A percentile compares a stretch with the other conserved stretches of the same genome.
Conservation (phyloP, 768 basidiomycete genomes). For the Holtermanniella nyarrowii region DNA sequence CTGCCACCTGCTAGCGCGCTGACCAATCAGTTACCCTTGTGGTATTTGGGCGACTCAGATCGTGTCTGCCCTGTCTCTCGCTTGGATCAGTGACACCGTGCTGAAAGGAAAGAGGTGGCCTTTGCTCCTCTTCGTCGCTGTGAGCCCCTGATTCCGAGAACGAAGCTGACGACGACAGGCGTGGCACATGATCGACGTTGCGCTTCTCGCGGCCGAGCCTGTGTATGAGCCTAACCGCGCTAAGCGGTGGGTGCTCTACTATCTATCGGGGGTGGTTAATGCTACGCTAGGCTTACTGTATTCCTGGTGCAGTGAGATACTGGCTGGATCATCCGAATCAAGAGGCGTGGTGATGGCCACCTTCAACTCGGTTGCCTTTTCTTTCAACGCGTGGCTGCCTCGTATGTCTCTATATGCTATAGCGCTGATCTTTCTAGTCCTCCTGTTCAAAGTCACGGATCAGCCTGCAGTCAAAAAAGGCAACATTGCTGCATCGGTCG, state of each 20-base stretch:
- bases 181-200: conserved; percentile 6
- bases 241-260: conserved; percentile 6
- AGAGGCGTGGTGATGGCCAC: conserved; percentile 15
- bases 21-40: conserved; percentile 13
- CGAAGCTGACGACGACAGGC: no score
- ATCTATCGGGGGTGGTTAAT: conserved; percentile 12
- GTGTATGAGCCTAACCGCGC: conserved; percentile 8
- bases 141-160: no score
- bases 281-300: conserved; percentile 12
- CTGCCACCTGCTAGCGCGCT: no score
- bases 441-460: conserved; percentile 15
- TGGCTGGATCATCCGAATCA: conserved; percentile 10
- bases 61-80: conserved; percentile 10
- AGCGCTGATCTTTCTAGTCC: background rate
- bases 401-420: conserved; percentile 1
- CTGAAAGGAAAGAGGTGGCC: conserved; percentile 24
- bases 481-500: conserved; percentile 14
- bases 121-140: no score
- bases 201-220: conserved; percentile 8
- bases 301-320: conserved; percentile 15
- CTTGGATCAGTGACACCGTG: conserved; percentile 26
- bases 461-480: conserved; percentile 12
- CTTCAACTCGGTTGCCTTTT: conserved; percentile 16
- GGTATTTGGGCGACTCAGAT: conserved; percentile 17
- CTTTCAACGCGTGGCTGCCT: conserved; percentile 16